Evolutionary conservation across 179 eudicot species (phyloP).

Genomic region (Patellifolia procumbens): DNA sequence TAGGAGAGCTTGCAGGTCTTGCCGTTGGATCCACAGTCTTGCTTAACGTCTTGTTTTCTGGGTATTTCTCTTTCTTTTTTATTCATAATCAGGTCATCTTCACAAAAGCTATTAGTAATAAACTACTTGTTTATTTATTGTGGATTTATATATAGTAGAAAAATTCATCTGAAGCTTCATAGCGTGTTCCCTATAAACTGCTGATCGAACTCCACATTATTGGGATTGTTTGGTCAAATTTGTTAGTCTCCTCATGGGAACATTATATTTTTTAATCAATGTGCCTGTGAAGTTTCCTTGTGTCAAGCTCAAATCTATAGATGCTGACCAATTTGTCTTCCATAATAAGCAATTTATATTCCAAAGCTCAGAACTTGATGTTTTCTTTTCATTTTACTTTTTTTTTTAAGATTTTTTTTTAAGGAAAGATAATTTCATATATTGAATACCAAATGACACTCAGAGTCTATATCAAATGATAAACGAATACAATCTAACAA

Average conservation of each 20-base stretch:
- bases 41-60: slow-evolving; percentile 80
- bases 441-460: too few species aligned
- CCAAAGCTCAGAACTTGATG: neutral
- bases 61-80: slow-evolving; percentile 32
- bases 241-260: neutral
- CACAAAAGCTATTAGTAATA: neutral
- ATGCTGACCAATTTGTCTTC: neutral
- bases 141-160: too few species aligned
- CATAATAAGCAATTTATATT: neutral
- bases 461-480: too few species aligned
- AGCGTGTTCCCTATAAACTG: slow-evolving; percentile 4
- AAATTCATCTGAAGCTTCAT: neutral
- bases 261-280: neutral
- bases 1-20: slow-evolving; percentile 90
- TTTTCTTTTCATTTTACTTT: too few species aligned
- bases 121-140: too few species aligned
- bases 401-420: too few species aligned
- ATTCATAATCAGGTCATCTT: too few species aligned
- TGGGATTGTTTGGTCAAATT: slow-evolving; percentile 12
- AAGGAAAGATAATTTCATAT: too few species aligned
- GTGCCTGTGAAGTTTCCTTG: slow-evolving; percentile 9
- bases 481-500: too few species aligned
- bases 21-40: slow-evolving; percentile 80
- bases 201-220: slow-evolving; percentile 17
- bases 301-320: neutral